Evolutionary conservation across 345 rosid species (phyloP).

Genomic region (Bruguiera gymnorhiza): DNA sequence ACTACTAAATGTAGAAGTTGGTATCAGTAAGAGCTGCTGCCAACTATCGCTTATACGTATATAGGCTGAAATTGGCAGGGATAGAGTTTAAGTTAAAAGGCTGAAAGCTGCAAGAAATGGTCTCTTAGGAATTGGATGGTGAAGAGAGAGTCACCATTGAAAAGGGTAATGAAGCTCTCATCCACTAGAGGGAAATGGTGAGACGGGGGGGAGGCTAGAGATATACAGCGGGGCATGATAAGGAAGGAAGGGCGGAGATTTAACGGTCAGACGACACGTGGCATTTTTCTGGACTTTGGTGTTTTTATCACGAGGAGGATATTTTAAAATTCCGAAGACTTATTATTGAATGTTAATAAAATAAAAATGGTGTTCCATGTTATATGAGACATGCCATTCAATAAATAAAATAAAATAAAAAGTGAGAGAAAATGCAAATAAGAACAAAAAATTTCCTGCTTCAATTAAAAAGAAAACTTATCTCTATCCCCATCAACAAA

Average conservation of each 20-base stretch:
- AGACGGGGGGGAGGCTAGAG: constrained; percentile 12
- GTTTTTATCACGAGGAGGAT: not conserved
- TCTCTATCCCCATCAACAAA: too few species aligned
- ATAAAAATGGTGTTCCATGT: not conserved
- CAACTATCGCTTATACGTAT: not conserved
- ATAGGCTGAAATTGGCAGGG: not conserved
- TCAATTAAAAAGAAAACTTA: too few species aligned
- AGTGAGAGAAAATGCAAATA: too few species aligned
- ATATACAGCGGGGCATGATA: constrained; percentile 54
- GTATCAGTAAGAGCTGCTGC: constrained; percentile 4
- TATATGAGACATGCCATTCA: not conserved
- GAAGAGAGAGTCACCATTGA: constrained; percentile 14
- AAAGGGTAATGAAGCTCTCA: constrained; percentile 15
- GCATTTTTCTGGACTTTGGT: constrained; percentile 39
- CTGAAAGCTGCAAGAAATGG: not conserved
- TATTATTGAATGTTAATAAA: not conserved
- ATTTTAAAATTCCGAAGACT: not conserved
- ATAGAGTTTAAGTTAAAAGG: not conserved
- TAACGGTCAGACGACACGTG: constrained; percentile 49
- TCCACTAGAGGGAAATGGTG: constrained; percentile 20
- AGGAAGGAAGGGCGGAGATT: constrained; percentile 99
- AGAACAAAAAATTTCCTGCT: too few species aligned
- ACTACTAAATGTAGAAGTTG: not conserved
- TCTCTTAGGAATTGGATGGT: constrained; percentile 15
- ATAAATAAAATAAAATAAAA: too few species aligned